Percentiles rank a stretch among this genome's conserved stretches.
These are phyloP conservation scores for Cercospora sp. DNA, from an alignment of 2,329 filamentous ascomycete species.

Conservation along the genomic window DNA sequence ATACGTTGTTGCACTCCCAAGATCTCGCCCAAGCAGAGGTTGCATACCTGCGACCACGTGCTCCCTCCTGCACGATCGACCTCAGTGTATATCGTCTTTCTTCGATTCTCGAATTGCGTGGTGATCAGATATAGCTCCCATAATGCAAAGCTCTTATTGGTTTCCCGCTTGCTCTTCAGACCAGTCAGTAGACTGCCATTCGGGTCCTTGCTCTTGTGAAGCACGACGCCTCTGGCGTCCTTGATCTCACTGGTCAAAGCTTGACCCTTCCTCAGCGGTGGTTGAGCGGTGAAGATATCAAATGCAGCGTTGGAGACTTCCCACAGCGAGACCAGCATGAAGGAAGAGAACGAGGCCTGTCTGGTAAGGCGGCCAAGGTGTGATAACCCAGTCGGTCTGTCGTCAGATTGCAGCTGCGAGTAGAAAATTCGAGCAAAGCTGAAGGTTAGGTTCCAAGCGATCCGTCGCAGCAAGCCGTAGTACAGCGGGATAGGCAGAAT, in stretches of 20 bases:
- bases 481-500: slow-evolving; percentile 54
- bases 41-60: slow-evolving; percentile 77
- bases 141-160: slow-evolving; percentile 80
- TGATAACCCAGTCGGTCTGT: slow-evolving; percentile 57
- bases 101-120: slow-evolving; percentile 69
- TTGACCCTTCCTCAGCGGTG: slow-evolving; percentile 79
- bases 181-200: slow-evolving; percentile 87
- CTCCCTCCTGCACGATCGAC: slow-evolving; percentile 77
- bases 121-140: slow-evolving; percentile 87
- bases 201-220: slow-evolving; percentile 58
- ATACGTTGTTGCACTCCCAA: slow-evolving; percentile 68
- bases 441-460: slow-evolving; percentile 69
- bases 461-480: slow-evolving; percentile 59
- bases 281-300: slow-evolving; percentile 73
- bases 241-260: slow-evolving; percentile 82
- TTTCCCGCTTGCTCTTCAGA: slow-evolving; percentile 76
- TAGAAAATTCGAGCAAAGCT: slow-evolving; percentile 71
- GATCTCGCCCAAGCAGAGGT: slow-evolving; percentile 68
- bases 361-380: slow-evolving; percentile 25
- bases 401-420: slow-evolving; percentile 67
- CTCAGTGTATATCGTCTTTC: slow-evolving; percentile 81
- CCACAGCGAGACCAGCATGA: slow-evolving; percentile 72
- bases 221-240: slow-evolving; percentile 32
- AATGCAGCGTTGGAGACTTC: slow-evolving; percentile 75
- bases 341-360: slow-evolving; percentile 56